Base-by-base conservation (phyloP, 2,329 filamentous ascomycete species). In the Hypoxylon sp. region DNA sequence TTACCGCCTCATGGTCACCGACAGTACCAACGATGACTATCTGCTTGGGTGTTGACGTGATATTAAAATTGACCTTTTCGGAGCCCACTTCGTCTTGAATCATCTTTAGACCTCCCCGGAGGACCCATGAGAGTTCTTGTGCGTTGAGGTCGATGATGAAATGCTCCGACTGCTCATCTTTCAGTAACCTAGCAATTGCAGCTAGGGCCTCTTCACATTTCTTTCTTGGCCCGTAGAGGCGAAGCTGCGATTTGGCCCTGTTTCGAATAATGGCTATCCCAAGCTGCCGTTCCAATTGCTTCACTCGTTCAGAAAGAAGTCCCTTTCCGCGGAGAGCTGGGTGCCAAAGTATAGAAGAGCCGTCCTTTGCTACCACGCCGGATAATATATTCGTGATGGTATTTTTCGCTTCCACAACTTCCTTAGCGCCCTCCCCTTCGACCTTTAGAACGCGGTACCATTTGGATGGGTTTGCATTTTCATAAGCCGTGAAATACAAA, bases 361-460 rank as follows among this genome's bases (percentile, higher is more conserved):
- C 74, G 4, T 74, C 63, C 43, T 61, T 75, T 2, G 77, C 74
- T 17, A 79, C 62, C 2, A 60, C 67, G 3, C 81, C 82, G 7
- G 63, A 63, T 25, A 83, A 51, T 7, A 82, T 75, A 1, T 56
- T 59, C 5, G 80, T 75, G 5, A 82, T 70, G 4, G 46, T 67
- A 1, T 72, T 68, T 38, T 79, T 80, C 2, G 80, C 79, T 7
- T 65, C 61, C 1, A 73, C 75, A 4, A 83, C 76, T 1, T 69
- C 63, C 48, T 75, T 72, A 4, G 67, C 66, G 21, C 70, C 60
- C 3, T 78, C 74, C 0, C 81, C 79, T 66, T 82, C 80, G 17
- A 84, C 64, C 60, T 79, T 81, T 32, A 84, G 60, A 4, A 77
- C 73, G 3, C 73, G 74, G 49, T 79, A 78, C 41, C 73, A 75